Evolutionary conservation across 2,329 filamentous ascomycete species (phyloP).

Genomic region (Xylaria sp.): DNA sequence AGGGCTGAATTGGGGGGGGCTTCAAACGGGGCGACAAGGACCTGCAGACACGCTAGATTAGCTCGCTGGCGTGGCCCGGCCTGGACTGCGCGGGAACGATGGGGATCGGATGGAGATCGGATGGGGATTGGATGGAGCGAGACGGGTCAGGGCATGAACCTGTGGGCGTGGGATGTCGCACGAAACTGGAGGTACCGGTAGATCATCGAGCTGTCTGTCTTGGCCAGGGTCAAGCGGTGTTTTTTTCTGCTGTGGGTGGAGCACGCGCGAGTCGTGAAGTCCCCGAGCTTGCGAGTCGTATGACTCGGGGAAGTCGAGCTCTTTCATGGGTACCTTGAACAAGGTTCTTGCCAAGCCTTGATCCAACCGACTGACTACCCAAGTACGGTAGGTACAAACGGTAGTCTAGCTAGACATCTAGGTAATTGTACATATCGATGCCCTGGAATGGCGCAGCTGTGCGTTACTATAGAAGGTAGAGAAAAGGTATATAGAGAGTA

Average conservation of each 20-base stretch:
- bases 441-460: no score
- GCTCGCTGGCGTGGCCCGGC: not conserved
- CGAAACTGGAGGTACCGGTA: not conserved
- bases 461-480: no score
- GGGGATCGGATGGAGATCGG: not conserved
- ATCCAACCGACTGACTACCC: no score
- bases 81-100: not conserved
- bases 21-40: not conserved
- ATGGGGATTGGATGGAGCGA: not conserved
- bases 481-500: no score
- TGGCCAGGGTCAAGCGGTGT: not conserved
- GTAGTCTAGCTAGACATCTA: no score
- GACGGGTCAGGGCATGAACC: no score
- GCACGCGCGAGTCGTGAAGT: not conserved
- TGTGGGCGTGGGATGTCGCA: constrained; percentile 11
- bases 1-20: constrained; percentile 14
- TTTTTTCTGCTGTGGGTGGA: constrained; percentile 3
- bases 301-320: constrained; percentile 6
- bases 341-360: not conserved
- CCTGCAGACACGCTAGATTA: not conserved
- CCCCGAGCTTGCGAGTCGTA: not conserved
- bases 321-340: no score
- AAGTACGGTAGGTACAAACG: no score
- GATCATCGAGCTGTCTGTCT: not conserved
- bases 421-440: no score